These are phyloP conservation scores for Plicaturopsis crispa DNA, from an alignment of 768 basidiomycete genomes.

Conservation along the genomic window DNA sequence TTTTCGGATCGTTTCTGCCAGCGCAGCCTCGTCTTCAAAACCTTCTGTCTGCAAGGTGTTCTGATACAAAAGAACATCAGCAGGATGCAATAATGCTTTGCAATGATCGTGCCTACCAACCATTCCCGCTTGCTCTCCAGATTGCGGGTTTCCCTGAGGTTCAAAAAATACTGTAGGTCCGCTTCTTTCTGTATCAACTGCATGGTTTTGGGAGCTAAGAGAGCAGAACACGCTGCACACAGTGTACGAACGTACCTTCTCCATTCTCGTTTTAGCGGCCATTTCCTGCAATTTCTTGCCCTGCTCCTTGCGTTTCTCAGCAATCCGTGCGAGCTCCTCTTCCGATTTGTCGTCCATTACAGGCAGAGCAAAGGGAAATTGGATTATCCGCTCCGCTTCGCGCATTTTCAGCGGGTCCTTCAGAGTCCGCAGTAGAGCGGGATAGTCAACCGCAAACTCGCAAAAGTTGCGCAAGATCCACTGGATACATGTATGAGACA, in stretches of 20 bases:
- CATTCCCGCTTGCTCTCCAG: slow-evolving; percentile 69
- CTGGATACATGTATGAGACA: slow-evolving; percentile 28
- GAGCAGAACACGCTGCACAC: not conserved
- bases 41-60: slow-evolving; percentile 58
- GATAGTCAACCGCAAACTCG: slow-evolving; percentile 76
- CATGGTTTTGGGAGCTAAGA: not conserved
- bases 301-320: slow-evolving; percentile 81
- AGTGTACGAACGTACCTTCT: slow-evolving; percentile 52
- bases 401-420: slow-evolving; percentile 60
- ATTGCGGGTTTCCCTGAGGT: slow-evolving; percentile 54
- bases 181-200: slow-evolving; percentile 72
- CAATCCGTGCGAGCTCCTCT: slow-evolving; percentile 72
- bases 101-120: slow-evolving; percentile 36
- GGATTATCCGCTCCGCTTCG: slow-evolving; percentile 62
- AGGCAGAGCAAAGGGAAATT: slow-evolving; percentile 73
- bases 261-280: slow-evolving; percentile 74
- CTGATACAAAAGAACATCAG: slow-evolving; percentile 24
- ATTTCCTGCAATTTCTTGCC: slow-evolving; percentile 87
- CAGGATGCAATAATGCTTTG: not conserved
- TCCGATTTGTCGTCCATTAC: slow-evolving; percentile 80
- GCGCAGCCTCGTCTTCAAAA: slow-evolving; percentile 66
- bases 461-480: slow-evolving; percentile 90
- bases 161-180: slow-evolving; percentile 58
- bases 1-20: slow-evolving; percentile 82
- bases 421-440: slow-evolving; percentile 55